Evolutionary conservation across 2,329 filamentous ascomycete species (phyloP).

Genomic region (Fusarium pseudocircinatum): DNA sequence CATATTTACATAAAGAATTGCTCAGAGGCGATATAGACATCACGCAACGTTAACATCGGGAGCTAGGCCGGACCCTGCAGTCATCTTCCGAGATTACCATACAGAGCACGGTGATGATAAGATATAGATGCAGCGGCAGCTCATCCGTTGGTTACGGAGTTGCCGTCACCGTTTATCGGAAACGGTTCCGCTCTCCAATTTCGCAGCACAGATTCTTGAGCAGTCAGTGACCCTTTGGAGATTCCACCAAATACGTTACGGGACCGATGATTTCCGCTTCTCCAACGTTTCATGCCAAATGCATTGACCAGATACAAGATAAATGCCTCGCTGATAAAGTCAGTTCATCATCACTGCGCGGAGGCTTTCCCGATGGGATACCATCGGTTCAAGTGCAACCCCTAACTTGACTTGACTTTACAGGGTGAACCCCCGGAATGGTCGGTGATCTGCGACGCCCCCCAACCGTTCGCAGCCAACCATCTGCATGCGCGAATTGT

Average conservation of each 20-base stretch:
- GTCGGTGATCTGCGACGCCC: background rate
- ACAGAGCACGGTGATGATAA: background rate
- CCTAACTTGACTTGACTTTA: background rate
- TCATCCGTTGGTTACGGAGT: background rate
- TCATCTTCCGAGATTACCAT: background rate
- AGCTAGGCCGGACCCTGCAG: background rate
- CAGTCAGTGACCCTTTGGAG: background rate
- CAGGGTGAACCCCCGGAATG: background rate
- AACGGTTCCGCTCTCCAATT: background rate
- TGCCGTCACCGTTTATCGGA: background rate
- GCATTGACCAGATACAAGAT: background rate
- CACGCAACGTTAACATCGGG: background rate
- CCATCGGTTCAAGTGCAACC: background rate
- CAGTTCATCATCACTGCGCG: background rate
- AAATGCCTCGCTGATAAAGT: background rate
- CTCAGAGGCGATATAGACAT: background rate
- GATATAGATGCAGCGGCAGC: background rate
- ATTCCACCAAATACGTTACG: background rate
- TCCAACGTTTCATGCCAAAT: background rate
- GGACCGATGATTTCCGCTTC: conserved; percentile 8
- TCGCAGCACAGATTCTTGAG: no score
- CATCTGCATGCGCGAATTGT: conserved; percentile 4
- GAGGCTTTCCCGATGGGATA: conserved; percentile 15
- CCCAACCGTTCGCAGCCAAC: background rate
- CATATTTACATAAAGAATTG: background rate